Evolutionary conservation across 306 rosid species (phyloP).

Genomic region (Oxytropis ochrocephala): DNA sequence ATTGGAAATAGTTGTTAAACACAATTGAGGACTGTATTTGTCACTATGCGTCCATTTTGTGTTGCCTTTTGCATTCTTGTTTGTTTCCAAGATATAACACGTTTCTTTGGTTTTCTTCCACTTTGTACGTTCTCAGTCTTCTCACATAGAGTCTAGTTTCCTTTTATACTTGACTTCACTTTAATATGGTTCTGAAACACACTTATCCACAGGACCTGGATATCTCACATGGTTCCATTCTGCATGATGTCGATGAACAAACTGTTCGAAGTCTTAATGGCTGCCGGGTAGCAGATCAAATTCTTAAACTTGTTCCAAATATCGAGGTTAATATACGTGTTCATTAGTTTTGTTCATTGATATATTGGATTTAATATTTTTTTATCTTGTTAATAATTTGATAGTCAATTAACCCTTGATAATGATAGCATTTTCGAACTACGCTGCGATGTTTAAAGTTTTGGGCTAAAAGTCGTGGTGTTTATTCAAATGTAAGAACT

Average conservation of each 20-base stretch:
- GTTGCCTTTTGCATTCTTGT: neutral
- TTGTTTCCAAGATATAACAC: neutral
- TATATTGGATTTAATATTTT: slow-evolving; percentile 9
- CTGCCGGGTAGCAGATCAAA: slow-evolving; percentile 97
- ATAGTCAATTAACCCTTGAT: slow-evolving; percentile 24
- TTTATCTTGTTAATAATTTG: slow-evolving; percentile 28
- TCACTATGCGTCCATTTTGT: neutral
- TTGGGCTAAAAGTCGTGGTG: slow-evolving; percentile 98
- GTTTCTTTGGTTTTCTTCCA: slow-evolving; percentile 1
- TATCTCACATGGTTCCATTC: slow-evolving; percentile 68
- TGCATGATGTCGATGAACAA: slow-evolving; percentile 72
- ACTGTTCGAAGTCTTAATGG: slow-evolving; percentile 96
- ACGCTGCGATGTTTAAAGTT: slow-evolving; percentile 84
- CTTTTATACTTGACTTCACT: slow-evolving; percentile 9
- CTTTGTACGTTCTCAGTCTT: neutral
- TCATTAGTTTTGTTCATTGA: slow-evolving; percentile 8
- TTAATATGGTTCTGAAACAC: slow-evolving; percentile 18
- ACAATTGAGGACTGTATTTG: neutral
- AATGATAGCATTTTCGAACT: slow-evolving; percentile 72
- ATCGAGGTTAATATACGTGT: slow-evolving; percentile 58
- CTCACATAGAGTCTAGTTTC: neutral
- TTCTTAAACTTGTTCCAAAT: slow-evolving; percentile 94
- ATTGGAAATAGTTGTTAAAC: neutral
- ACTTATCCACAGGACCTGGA: slow-evolving; percentile 65
- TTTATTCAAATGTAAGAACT: slow-evolving; percentile 87